Percentiles rank a stretch among this genome's conserved stretches.
Evolutionary conservation across 495 filamentous ascomycete genomes (phyloP).

Genomic region (Tuber indicum): DNA sequence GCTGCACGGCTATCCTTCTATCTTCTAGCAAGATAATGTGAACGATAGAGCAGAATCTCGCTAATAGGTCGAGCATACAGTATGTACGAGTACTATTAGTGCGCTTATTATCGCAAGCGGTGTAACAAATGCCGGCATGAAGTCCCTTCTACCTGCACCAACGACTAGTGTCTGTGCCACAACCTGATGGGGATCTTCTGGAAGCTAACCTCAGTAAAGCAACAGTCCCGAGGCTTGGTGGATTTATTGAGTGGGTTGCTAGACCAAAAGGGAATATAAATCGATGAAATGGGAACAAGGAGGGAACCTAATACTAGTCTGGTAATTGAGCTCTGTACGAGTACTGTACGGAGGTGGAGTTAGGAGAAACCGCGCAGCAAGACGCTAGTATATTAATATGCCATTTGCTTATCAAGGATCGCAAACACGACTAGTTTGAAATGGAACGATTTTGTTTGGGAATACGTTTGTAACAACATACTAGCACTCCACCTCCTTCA

Average conservation of each 20-base stretch:
- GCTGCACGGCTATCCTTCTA: too few species aligned
- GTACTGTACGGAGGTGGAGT: neutral
- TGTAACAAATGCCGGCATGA: neutral
- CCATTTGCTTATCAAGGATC: neutral
- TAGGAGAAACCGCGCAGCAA: neutral
- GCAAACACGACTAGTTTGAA: neutral
- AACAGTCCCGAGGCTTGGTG: neutral
- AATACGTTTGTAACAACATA: neutral
- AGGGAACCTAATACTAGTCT: neutral
- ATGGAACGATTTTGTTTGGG: neutral
- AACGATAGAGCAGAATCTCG: neutral
- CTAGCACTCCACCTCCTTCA: too few species aligned
- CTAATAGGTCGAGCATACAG: too few species aligned
- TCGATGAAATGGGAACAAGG: neutral
- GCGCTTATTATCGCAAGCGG: neutral
- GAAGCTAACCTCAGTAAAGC: neutral
- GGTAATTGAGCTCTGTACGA: neutral
- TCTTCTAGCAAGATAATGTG: too few species aligned
- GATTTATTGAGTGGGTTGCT: neutral
- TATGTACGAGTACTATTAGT: too few species aligned
- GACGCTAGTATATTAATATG: neutral
- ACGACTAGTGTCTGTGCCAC: neutral
- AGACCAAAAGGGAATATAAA: neutral
- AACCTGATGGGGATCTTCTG: neutral
- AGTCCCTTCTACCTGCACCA: neutral